Evolutionary conservation across 352 stramenopile species (phyloP), one percentile per base, ranked within the genome.

Genomic region (Phytophthora lateralis): DNA sequence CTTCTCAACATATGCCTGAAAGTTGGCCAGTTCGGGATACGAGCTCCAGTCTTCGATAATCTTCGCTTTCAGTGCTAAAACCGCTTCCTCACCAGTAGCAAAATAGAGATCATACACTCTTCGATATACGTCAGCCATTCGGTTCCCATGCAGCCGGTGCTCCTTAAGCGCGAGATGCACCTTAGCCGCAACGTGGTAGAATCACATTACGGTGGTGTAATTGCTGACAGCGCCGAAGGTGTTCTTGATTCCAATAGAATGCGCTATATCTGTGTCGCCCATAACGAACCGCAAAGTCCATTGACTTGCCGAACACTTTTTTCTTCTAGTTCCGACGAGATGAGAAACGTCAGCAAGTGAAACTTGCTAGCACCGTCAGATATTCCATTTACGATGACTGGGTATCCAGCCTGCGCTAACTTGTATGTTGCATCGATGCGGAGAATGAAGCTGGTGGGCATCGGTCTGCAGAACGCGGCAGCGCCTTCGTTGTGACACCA

Each of bases 361-460:
- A 55, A 62, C 11, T 10, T 38, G 11, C 55, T 17, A 0, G 55
- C 6, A 8, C 12, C 26, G 18, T 51, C 52, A 2, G 52, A 39
- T 0, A 51, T 3, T 24, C 55, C 37, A 27, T 32, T 45, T 1
- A 63, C 45, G 11, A 55, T 27, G 2, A 63, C 45, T n/a, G 55
- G 45, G 15, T 63, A 55, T n/a, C 35, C 37, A 7, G 20, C 21
- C n/a, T 50, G 35, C 6, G 37, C 37, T 6, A 63, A 14, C 27
- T 63, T 9, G 7, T 44, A 63, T 3, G 45, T 63, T 1, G 55
- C 55, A n/a, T 63, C 55, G 4, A 63, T n/a, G n/a, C 51, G 55
- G 4, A 63, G 14, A 12, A 63, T 50, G 21, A 63, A 29, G 0
- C 37, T 17, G 6, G n/a, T 2, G 55, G n/a, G 10, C 55, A 45